Evolutionary conservation across 768 basidiomycete genomes (phyloP).

Genomic region (Artomyces pyxidatus): DNA sequence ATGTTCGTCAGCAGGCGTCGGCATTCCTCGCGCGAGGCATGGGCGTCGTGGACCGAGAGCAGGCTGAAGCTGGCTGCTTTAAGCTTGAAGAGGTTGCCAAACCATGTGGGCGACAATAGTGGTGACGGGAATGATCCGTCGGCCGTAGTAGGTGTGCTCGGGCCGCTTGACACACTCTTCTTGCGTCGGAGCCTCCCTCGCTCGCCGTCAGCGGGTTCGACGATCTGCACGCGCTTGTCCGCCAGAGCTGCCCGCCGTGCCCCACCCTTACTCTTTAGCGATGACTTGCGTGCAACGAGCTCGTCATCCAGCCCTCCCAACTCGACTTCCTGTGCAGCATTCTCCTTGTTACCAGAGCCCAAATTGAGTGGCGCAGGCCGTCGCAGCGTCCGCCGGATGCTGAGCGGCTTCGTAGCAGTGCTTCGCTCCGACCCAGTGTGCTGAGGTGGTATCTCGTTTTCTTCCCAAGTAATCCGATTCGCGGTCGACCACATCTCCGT

Average conservation of each 20-base stretch:
- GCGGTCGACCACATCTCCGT: slow-evolving; percentile 1
- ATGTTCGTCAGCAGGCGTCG: slow-evolving; percentile 62
- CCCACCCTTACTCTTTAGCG: slow-evolving; percentile 28
- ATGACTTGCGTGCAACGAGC: slow-evolving; percentile 29
- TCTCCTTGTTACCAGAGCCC: slow-evolving; percentile 55
- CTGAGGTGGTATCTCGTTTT: slow-evolving; percentile 6
- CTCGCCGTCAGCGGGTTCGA: slow-evolving; percentile 34
- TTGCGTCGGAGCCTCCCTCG: slow-evolving; percentile 21
- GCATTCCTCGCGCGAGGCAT: slow-evolving; percentile 68
- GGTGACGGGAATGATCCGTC: slow-evolving; percentile 34
- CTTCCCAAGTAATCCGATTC: background rate
- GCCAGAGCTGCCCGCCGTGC: slow-evolving; percentile 15
- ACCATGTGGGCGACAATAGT: slow-evolving; percentile 55
- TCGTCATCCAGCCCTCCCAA: background rate
- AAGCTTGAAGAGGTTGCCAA: slow-evolving; percentile 83
- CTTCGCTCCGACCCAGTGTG: slow-evolving; percentile 7
- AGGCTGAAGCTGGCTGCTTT: slow-evolving; percentile 56
- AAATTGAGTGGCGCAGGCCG: slow-evolving; percentile 14
- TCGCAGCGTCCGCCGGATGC: slow-evolving; percentile 23
- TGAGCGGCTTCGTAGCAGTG: slow-evolving; percentile 35
- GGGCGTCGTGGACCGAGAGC: slow-evolving; percentile 47
- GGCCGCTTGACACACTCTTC: slow-evolving; percentile 24
- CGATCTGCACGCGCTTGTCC: slow-evolving; percentile 39
- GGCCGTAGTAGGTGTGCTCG: slow-evolving; percentile 8
- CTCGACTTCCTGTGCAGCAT: slow-evolving; percentile 21